Percentiles rank a stretch among this genome's conserved stretches.
Conservation (phyloP, 768 basidiomycete genomes). For the Phaeotremella skinneri region DNA sequence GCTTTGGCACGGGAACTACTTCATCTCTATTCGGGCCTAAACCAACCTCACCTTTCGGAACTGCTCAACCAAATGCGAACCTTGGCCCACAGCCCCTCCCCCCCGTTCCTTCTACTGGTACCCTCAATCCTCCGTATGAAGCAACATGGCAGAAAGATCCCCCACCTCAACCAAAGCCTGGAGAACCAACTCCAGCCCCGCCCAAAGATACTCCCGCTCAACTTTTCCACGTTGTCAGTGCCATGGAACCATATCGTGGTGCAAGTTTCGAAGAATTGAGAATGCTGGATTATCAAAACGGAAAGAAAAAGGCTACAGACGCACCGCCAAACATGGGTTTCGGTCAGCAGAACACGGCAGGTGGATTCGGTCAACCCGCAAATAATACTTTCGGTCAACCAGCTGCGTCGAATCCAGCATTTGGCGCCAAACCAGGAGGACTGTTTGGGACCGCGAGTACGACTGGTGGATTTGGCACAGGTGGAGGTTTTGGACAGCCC, state of each 20-base stretch:
- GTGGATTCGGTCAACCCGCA: slow-evolving; percentile 43
- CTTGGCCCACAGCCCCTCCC: slow-evolving; percentile 51
- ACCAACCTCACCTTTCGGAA: slow-evolving; percentile 31
- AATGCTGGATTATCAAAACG: slow-evolving; percentile 42
- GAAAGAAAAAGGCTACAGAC: slow-evolving; percentile 31
- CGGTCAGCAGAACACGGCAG: slow-evolving; percentile 19
- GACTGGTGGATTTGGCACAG: slow-evolving; percentile 29
- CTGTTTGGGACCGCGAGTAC: slow-evolving; percentile 24
- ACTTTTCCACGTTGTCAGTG: slow-evolving; percentile 40
- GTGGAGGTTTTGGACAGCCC: slow-evolving; percentile 21
- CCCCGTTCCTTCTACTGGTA: slow-evolving; percentile 67
- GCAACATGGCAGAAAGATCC: slow-evolving; percentile 53
- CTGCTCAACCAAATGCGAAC: slow-evolving; percentile 41
- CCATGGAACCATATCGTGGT: slow-evolving; percentile 42
- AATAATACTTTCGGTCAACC: slow-evolving; percentile 39
- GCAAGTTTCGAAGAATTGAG: slow-evolving; percentile 44
- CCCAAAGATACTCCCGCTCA: slow-evolving; percentile 61
- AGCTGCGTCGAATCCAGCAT: slow-evolving; percentile 24
- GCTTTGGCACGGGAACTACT: slow-evolving; percentile 56
- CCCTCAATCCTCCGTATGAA: slow-evolving; percentile 64
- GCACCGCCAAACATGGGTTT: slow-evolving; percentile 27
- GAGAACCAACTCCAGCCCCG: slow-evolving; percentile 1
- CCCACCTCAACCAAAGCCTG: slow-evolving; percentile 1
- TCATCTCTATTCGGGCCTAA: slow-evolving; percentile 27
- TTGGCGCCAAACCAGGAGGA: slow-evolving; percentile 20